These are phyloP conservation scores for Clitopilus hobsonii DNA, from an alignment of 768 basidiomycete species.

Conservation along the genomic window DNA sequence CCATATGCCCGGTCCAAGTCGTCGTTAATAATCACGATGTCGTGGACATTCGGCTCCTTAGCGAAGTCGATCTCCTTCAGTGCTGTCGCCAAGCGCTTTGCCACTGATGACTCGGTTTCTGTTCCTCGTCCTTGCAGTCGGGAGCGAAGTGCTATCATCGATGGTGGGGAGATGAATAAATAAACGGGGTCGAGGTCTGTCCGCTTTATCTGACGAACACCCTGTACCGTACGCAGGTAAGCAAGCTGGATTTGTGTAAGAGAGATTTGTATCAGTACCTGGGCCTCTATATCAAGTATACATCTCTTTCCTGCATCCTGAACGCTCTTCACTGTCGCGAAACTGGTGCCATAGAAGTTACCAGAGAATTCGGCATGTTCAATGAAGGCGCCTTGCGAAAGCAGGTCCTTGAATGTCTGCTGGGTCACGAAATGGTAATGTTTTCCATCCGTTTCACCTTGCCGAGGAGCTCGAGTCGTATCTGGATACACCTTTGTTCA, in stretches of 20 bases:
- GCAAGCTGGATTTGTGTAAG: neutral
- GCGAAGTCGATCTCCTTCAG: conserved; percentile 83
- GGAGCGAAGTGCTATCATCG: conserved; percentile 58
- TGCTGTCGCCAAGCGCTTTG: conserved; percentile 74
- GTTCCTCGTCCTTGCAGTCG: conserved; percentile 82
- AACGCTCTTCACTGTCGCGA: conserved; percentile 68
- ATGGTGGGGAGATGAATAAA: conserved; percentile 90
- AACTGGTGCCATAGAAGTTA: conserved; percentile 92
- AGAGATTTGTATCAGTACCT: conserved; percentile 46
- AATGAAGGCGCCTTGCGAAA: conserved; percentile 74
- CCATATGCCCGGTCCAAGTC: conserved; percentile 79
- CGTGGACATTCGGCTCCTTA: conserved; percentile 65
- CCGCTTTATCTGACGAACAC: conserved; percentile 86
- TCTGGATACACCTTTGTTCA: conserved; percentile 52
- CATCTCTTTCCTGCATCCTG: conserved; percentile 70
- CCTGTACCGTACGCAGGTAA: conserved; percentile 38
- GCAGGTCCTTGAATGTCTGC: conserved; percentile 68
- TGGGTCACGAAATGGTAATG: conserved; percentile 83
- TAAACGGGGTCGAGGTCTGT: conserved; percentile 81
- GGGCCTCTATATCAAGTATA: conserved; percentile 93
- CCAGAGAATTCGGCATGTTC: conserved; percentile 93
- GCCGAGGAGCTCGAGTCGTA: conserved; percentile 82
- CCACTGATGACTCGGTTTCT: conserved; percentile 68
- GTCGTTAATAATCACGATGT: conserved; percentile 88
- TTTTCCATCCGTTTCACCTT: conserved; percentile 76